Conservation (phyloP, 2,329 filamentous ascomycete species). For the Xylaria sp. region DNA sequence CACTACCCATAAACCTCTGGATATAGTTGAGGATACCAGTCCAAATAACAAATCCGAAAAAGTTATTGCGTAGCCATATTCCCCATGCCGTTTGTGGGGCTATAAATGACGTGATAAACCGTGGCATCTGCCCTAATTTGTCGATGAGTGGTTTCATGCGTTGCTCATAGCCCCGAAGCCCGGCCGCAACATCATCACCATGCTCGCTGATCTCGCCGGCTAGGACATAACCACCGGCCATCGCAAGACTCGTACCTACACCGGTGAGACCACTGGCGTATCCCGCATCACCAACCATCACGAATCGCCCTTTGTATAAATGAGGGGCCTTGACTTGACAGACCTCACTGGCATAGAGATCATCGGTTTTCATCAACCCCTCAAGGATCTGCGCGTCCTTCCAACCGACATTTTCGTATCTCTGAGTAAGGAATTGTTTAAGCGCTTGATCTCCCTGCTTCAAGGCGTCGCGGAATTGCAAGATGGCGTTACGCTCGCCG, state of each 20-base stretch:
- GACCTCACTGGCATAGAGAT: slow-evolving; percentile 56
- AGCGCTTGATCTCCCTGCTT: slow-evolving; percentile 51
- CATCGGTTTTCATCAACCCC: slow-evolving; percentile 50
- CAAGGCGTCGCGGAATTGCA: slow-evolving; percentile 55
- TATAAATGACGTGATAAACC: slow-evolving; percentile 51
- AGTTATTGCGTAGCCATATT: slow-evolving; percentile 57
- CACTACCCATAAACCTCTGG: slow-evolving; percentile 47
- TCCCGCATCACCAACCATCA: slow-evolving; percentile 57
- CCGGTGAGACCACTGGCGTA: slow-evolving; percentile 57
- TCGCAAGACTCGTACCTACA: slow-evolving; percentile 54
- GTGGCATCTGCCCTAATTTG: slow-evolving; percentile 50
- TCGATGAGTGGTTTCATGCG: slow-evolving; percentile 52
- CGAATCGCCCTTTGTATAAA: slow-evolving; percentile 54
- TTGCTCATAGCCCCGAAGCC: slow-evolving; percentile 52
- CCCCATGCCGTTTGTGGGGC: slow-evolving; percentile 60
- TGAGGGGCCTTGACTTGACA: slow-evolving; percentile 53
- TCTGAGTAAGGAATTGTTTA: slow-evolving; percentile 47
- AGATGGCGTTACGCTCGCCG: slow-evolving; percentile 44
- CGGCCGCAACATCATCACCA: slow-evolving; percentile 48
- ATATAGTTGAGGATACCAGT: slow-evolving; percentile 49
- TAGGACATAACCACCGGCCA: slow-evolving; percentile 59
- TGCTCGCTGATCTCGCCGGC: slow-evolving; percentile 56
- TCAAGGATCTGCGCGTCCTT: slow-evolving; percentile 53
- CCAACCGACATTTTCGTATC: slow-evolving; percentile 57
- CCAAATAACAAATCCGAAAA: slow-evolving; percentile 56